Evolutionary conservation across 805 yeast genomes (phyloP), one percentile per base, ranked within the genome.

Genomic region (Pichia manshurica): DNA sequence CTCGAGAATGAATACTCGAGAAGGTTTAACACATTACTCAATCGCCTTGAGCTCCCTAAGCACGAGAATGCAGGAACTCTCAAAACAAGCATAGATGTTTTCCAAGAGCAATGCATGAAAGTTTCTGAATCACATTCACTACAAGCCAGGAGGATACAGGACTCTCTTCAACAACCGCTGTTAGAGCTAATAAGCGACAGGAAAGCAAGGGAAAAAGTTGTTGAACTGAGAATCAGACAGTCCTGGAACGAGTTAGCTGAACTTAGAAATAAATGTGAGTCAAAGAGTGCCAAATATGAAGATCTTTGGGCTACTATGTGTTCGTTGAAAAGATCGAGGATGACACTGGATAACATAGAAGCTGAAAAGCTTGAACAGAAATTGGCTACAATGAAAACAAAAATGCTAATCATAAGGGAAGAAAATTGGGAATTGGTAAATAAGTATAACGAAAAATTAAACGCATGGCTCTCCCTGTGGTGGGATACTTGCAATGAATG

Each of bases 401-500:
- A 73, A 12, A 73, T 69, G 64, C 59, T 61, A 22, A 61, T 56
- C 32, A 66, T 64, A 45, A 75, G 78, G 49, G 66, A 78, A 3
- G 81, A 81, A 42, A 87, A 84, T 60, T 82, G 77, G 58, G 65
- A 71, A 5, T 67, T 79, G 1, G 70, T 82, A 29, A 67, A 73
- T 16, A 73, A 72, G 17, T 74, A 77, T 53, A 76, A 78, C 17
- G 80, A 80, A 38, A 60, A 80, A 17, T 74, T 77, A 51, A 84
- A 82, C 33, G 63, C 73, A 2, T 88, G 87, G 83, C 74, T 77
- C 47, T 66, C 77, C 28, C 89, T 87, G 55, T 87, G 96, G 96
- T 70, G 73, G 49, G 60, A 70, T 5, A 72, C 84, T 0, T 75
- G 87, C 39, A 78, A 74, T 53, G 75, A 75, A 52, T 70, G 83